These are phyloP conservation scores for Puccinia hordei DNA, from an alignment of 1,284 basidiomycete species.

Conservation along the genomic window DNA sequence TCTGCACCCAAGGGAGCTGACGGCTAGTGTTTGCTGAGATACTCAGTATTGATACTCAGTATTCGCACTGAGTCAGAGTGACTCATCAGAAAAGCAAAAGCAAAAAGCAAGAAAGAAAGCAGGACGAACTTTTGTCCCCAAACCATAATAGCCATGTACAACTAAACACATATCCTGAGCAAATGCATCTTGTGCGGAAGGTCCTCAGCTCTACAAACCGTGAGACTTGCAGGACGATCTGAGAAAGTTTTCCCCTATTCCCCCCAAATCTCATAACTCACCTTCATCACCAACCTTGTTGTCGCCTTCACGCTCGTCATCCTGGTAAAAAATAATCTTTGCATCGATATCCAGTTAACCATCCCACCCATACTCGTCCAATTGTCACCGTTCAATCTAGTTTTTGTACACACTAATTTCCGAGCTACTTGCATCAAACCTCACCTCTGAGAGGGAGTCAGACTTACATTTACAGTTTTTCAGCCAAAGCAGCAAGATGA, in stretches of 20 bases:
- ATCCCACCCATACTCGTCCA: not conserved
- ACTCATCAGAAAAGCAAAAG: slow-evolving; percentile 10
- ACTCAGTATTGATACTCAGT: not conserved
- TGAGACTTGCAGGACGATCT: not conserved
- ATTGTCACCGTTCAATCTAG: not conserved
- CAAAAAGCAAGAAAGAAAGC: slow-evolving; percentile 4
- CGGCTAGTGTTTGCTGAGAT: not conserved
- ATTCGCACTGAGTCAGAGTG: slow-evolving; percentile 17
- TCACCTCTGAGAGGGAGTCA: slow-evolving; percentile 5
- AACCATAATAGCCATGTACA: no score
- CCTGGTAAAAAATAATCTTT: not conserved
- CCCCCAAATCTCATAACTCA: not conserved
- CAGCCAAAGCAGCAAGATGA: slow-evolving; percentile 19
- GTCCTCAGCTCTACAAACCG: not conserved
- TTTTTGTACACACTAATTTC: not conserved
- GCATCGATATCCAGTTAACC: slow-evolving; percentile 3
- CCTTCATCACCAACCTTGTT: not conserved
- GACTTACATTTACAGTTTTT: not conserved
- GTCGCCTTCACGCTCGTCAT: slow-evolving; percentile 7
- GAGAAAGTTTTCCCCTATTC: not conserved
- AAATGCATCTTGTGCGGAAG: not conserved
- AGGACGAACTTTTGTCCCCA: not conserved
- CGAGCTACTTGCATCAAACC: not conserved
- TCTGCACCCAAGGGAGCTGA: not conserved
- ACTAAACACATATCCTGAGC: not conserved